phyloP scores from a whole-genome alignment of 140 eudicot species.

The Ambrosia hybrid region DNA sequence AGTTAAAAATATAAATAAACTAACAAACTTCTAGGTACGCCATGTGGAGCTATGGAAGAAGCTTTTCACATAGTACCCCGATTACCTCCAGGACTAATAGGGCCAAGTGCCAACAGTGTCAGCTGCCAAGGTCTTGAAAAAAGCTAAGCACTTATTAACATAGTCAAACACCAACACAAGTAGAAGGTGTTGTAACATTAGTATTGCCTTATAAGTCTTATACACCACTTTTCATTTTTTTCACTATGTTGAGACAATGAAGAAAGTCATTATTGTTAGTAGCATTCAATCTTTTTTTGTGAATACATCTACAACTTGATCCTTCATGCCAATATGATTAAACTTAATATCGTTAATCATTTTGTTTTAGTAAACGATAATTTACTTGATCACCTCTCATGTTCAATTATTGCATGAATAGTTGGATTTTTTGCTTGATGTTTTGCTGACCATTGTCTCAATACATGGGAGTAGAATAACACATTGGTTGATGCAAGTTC shows the following conservation, averaged over 20 bases:
- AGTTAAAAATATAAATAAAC: background rate
- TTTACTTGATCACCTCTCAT: background rate
- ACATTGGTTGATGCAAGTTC: background rate
- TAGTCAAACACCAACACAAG: background rate
- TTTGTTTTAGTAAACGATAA: background rate
- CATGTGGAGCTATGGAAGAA: background rate
- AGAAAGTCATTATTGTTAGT: background rate
- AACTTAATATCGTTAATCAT: background rate
- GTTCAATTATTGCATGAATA: background rate
- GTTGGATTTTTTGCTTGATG: background rate
- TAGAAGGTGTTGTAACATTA: background rate
- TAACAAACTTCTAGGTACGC: background rate
- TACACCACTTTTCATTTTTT: background rate
- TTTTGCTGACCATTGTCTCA: background rate
- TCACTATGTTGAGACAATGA: conserved; percentile 3
- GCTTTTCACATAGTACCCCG: conserved; percentile 5
- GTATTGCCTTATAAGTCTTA: background rate
- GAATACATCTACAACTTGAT: conserved; percentile 3
- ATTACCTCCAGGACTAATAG: background rate
- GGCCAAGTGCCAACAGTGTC: background rate
- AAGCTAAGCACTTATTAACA: background rate
- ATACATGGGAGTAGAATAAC: background rate
- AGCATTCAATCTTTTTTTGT: background rate
- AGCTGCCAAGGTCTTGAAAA: conserved; percentile 1
- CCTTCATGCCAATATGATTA: background rate